phyloP scores from a whole-genome alignment of 495 filamentous ascomycete species.

The Xylaria intraflava region DNA sequence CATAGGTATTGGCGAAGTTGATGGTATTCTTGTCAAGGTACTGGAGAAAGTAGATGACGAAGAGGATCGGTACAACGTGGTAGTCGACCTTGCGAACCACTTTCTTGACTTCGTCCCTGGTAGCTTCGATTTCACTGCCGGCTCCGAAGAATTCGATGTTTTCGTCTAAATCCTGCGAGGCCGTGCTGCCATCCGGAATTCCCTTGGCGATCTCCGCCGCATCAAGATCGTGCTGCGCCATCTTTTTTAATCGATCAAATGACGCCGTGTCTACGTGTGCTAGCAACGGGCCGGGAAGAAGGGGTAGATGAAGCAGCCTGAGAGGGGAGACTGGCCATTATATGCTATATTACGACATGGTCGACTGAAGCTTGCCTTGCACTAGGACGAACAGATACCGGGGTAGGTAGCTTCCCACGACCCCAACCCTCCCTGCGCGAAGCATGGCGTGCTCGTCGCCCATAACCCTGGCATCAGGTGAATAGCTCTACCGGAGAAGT shows the following conservation, averaged over 20 bases:
- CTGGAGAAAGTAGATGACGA: slow-evolving; percentile 50
- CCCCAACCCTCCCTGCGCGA: neutral
- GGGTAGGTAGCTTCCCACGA: neutral
- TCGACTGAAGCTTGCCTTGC: too few species aligned
- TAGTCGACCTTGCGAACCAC: slow-evolving; percentile 52
- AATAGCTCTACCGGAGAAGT: neutral
- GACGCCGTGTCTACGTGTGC: neutral
- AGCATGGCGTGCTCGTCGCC: neutral
- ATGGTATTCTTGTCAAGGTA: slow-evolving; percentile 57
- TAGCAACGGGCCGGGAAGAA: neutral
- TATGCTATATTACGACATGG: neutral
- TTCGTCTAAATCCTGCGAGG: slow-evolving; percentile 16
- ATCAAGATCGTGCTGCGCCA: neutral
- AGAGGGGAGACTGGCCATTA: neutral
- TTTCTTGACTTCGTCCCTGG: slow-evolving; percentile 16
- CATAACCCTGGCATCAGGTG: neutral
- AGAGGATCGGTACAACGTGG: slow-evolving; percentile 49
- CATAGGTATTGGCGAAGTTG: slow-evolving; percentile 56
- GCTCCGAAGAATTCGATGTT: slow-evolving; percentile 23
- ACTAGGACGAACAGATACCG: neutral
- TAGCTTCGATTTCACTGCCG: slow-evolving; percentile 25
- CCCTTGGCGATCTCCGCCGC: neutral
- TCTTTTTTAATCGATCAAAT: slow-evolving; percentile 1
- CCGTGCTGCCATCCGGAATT: neutral
- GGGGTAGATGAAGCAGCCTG: neutral